Evolutionary conservation across 345 rosid genomes (phyloP).

Genomic region (Excoecaria cochinchinensis): DNA sequence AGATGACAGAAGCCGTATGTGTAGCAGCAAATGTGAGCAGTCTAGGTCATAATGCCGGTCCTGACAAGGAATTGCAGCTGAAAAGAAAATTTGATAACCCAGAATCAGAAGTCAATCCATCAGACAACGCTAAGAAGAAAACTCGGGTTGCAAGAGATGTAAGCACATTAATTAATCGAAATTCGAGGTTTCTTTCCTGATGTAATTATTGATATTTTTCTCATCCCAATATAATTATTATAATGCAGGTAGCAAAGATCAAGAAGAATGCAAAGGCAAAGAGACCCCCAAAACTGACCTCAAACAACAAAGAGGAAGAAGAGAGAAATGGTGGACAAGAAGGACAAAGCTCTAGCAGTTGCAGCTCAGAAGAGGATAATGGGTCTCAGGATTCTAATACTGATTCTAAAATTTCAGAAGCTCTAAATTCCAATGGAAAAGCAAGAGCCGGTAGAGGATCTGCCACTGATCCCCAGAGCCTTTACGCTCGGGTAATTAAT

Average conservation of each 20-base stretch:
- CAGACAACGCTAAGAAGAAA: constrained; percentile 35
- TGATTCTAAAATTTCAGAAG: constrained; percentile 33
- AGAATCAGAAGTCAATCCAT: constrained; percentile 21
- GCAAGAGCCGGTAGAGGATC: constrained; percentile 72
- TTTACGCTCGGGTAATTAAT: constrained; percentile 73
- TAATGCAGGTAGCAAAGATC: constrained; percentile 25
- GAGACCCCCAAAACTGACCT: constrained; percentile 41
- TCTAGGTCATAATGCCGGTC: constrained; percentile 15
- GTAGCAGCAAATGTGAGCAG: constrained; percentile 18
- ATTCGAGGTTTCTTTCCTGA: background rate
- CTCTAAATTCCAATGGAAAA: constrained; percentile 54
- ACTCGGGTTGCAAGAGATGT: constrained; percentile 41
- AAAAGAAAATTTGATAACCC: constrained; percentile 38
- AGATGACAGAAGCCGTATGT: constrained; percentile 23
- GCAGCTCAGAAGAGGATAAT: constrained; percentile 63
- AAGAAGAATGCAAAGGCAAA: constrained; percentile 33
- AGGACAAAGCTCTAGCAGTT: constrained; percentile 51
- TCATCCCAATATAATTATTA: background rate
- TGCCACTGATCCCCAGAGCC: constrained; percentile 97
- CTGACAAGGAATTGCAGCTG: constrained; percentile 29
- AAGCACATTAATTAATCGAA: constrained; percentile 16
- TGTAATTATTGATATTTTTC: background rate
- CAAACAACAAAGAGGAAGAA: constrained; percentile 33
- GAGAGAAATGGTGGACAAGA: constrained; percentile 45
- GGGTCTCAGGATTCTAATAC: constrained; percentile 43